These are phyloP conservation scores for Bipolaris oryzae DNA, from an alignment of 2,329 filamentous ascomycete genomes.

Conservation along the genomic window DNA sequence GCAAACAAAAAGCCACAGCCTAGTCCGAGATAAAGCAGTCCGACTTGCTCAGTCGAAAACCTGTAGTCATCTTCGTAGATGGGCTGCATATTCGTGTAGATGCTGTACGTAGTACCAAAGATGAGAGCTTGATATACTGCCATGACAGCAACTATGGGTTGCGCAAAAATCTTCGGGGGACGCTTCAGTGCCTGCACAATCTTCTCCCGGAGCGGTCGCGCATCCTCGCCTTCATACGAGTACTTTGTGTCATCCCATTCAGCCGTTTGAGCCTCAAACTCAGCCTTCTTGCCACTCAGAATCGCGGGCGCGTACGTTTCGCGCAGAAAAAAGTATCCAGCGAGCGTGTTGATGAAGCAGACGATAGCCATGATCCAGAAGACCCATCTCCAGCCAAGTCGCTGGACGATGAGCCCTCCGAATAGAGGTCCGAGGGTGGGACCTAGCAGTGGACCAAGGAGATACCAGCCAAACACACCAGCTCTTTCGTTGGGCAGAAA, in stretches of 20 bases:
- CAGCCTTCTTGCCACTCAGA: conserved; percentile 43
- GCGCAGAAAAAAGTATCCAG: conserved; percentile 52
- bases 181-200: conserved; percentile 47
- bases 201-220: conserved; percentile 46
- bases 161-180: conserved; percentile 52
- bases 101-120: conserved; percentile 56
- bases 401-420: conserved; percentile 53
- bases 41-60: conserved; percentile 55
- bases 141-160: conserved; percentile 56
- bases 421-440: conserved; percentile 52
- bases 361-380: conserved; percentile 57
- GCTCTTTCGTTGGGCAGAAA: conserved; percentile 55
- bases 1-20: conserved; percentile 53
- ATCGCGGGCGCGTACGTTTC: conserved; percentile 55
- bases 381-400: conserved; percentile 55
- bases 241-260: conserved; percentile 43
- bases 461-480: conserved; percentile 55
- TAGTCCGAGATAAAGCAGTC: conserved; percentile 54
- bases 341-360: conserved; percentile 50
- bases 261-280: conserved; percentile 39
- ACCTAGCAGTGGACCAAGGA: conserved; percentile 53
- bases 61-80: conserved; percentile 54
- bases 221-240: conserved; percentile 52
- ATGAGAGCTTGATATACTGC: conserved; percentile 54
- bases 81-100: conserved; percentile 57